Conservation (phyloP, 2,329 filamentous ascomycete genomes). For the Trichocomaceae sp. region DNA sequence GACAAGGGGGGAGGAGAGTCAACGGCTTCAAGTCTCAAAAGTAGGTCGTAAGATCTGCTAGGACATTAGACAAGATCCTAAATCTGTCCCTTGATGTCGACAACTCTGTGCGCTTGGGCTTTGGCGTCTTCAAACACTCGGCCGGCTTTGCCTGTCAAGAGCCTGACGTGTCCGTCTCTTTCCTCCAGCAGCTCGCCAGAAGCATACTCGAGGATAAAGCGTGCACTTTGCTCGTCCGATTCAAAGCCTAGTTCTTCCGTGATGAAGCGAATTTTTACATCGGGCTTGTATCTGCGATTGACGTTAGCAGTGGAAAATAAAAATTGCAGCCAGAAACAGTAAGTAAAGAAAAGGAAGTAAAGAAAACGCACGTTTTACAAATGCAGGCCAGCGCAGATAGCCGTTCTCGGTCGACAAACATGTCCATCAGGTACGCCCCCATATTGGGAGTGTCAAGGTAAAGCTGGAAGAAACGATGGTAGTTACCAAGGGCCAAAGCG, state of each 20-base stretch:
- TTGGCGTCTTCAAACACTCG: slow-evolving; percentile 67
- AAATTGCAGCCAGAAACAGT: neutral
- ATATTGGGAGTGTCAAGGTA: slow-evolving; percentile 93
- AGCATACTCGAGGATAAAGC: slow-evolving; percentile 79
- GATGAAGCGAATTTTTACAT: slow-evolving; percentile 81
- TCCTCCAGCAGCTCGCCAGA: slow-evolving; percentile 72
- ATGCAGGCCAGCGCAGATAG: slow-evolving; percentile 85
- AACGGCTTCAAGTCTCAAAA: neutral
- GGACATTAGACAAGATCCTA: slow-evolving; percentile 17
- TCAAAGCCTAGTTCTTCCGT: slow-evolving; percentile 96
- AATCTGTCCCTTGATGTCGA: slow-evolving; percentile 98
- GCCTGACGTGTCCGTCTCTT: slow-evolving; percentile 63
- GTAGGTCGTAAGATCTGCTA: neutral
- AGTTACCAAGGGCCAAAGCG: slow-evolving; percentile 86
- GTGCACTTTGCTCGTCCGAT: slow-evolving; percentile 79
- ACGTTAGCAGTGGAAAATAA: slow-evolving; percentile 40
- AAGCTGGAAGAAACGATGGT: slow-evolving; percentile 95
- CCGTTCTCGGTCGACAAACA: slow-evolving; percentile 93
- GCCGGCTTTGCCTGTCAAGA: slow-evolving; percentile 68
- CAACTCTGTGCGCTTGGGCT: slow-evolving; percentile 67
- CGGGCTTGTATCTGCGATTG: slow-evolving; percentile 77
- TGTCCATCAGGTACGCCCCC: slow-evolving; percentile 98
- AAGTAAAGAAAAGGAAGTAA: neutral
- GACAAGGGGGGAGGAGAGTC: neutral
- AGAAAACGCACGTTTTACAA: slow-evolving; percentile 78